Evolutionary conservation across 176 grass and related monocot genomes (phyloP).

Genomic region (Juncus inflexus): DNA sequence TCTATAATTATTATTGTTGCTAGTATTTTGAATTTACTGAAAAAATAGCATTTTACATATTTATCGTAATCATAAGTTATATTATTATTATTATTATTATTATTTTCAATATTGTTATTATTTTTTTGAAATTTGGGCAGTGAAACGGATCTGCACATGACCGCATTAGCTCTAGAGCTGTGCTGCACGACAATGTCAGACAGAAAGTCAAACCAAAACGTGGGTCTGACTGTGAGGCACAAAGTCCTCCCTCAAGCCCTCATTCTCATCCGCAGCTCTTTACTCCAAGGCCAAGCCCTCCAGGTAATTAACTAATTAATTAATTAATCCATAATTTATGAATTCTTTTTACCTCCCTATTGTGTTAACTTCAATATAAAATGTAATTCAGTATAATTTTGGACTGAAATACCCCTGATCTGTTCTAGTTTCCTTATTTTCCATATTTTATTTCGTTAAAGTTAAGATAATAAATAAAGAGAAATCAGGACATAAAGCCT

Average conservation of each 20-base stretch:
- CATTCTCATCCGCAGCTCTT: slow-evolving; percentile 75
- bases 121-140: slow-evolving; percentile 33
- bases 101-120: neutral
- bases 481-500: too few species aligned
- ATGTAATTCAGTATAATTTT: too few species aligned
- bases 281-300: slow-evolving; percentile 86
- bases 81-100: neutral
- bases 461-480: too few species aligned
- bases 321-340: too few species aligned
- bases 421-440: too few species aligned
- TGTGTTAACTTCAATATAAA: too few species aligned
- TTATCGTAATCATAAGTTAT: neutral
- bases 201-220: slow-evolving; percentile 70
- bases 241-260: slow-evolving; percentile 90
- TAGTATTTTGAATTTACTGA: too few species aligned
- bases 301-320: slow-evolving; percentile 36
- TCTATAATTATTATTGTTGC: neutral
- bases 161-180: slow-evolving; percentile 83
- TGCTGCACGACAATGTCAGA: slow-evolving; percentile 87
- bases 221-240: slow-evolving; percentile 59
- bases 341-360: too few species aligned
- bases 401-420: too few species aligned
- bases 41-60: too few species aligned
- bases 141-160: slow-evolving; percentile 91
- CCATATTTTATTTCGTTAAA: too few species aligned